phyloP scores from a whole-genome alignment of 306 rosid species.

The Gleditsia sinensis region DNA sequence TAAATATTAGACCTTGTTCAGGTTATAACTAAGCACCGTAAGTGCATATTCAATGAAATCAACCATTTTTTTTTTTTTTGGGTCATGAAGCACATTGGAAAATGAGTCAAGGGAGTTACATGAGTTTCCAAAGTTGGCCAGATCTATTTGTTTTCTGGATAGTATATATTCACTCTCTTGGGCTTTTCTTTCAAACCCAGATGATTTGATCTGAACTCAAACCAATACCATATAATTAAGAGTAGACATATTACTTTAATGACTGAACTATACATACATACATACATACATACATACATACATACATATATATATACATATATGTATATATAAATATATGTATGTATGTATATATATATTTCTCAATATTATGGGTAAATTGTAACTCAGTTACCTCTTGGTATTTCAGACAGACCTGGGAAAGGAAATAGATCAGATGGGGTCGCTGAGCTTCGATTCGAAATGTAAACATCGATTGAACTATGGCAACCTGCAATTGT shows the following conservation, averaged over 20 bases:
- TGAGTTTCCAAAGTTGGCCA: background rate
- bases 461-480: conserved; percentile 37
- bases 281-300: too few species aligned
- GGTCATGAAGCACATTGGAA: too few species aligned
- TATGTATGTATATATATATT: too few species aligned
- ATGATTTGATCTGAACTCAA: background rate
- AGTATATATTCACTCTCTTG: too few species aligned
- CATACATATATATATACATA: too few species aligned
- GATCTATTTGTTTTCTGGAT: background rate
- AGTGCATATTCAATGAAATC: too few species aligned
- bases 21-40: too few species aligned
- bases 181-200: background rate
- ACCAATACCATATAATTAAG: background rate
- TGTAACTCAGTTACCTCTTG: background rate
- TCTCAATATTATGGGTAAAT: conserved; percentile 15
- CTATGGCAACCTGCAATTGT: conserved; percentile 6
- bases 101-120: too few species aligned
- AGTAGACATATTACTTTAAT: background rate
- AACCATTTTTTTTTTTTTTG: too few species aligned
- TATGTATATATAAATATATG: too few species aligned
- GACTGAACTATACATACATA: background rate
- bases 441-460: conserved; percentile 40
- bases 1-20: too few species aligned
- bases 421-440: conserved; percentile 33
- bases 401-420: conserved; percentile 39